These are phyloP conservation scores for Dunaliella primolecta DNA, from an alignment of 139 green algal species.

Conservation along the genomic window DNA sequence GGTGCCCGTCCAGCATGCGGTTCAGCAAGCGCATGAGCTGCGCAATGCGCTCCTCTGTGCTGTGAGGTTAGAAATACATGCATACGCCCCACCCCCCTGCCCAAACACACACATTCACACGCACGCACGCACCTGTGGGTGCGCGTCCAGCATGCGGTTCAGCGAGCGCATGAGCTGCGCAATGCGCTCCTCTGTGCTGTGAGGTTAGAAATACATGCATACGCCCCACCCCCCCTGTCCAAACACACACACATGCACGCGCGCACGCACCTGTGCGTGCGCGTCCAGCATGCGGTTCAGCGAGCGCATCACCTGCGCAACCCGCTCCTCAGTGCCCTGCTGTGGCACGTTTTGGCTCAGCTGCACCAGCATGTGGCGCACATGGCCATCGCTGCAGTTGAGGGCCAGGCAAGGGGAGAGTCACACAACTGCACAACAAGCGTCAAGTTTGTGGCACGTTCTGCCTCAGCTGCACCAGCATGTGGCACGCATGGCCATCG, in stretches of 20 bases:
- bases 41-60: no score
- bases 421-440: no score
- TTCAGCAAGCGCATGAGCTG: no score
- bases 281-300: conserved; percentile 83
- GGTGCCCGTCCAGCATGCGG: no score
- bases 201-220: no score
- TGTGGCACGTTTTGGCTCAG: conserved; percentile 65
- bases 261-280: conserved; percentile 55
- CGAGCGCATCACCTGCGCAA: conserved; percentile 59
- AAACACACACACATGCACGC: no score
- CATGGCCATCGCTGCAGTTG: conserved; percentile 79
- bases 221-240: no score
- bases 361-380: conserved; percentile 83
- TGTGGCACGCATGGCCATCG: conserved; percentile 76
- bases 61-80: no score
- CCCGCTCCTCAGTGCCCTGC: conserved; percentile 69
- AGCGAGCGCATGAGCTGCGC: conserved; percentile 57
- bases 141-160: conserved; percentile 80
- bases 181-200: conserved; percentile 70
- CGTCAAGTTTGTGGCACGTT: conserved; percentile 57
- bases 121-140: conserved; percentile 56
- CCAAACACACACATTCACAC: no score
- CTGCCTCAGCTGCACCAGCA: conserved; percentile 85
- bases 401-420: no score
- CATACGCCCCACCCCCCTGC: no score